Conservation (phyloP, 2,329 filamentous ascomycete genomes). For the Drechslerella stenobrocha region DNA sequence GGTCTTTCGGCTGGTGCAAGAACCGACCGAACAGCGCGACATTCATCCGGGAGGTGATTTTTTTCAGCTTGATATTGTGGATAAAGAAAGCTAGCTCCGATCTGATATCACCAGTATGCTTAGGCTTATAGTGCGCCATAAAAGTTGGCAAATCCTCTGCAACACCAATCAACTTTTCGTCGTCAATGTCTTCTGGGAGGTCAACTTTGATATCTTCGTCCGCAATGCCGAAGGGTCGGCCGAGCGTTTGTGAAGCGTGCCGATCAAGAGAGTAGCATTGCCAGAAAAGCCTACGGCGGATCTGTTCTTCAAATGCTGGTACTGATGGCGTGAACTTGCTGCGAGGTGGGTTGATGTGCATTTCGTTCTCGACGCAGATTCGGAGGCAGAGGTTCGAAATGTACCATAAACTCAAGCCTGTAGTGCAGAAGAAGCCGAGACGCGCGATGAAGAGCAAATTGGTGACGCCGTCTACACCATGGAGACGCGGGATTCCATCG, state of each 20-base stretch:
- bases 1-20: conserved; percentile 40
- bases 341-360: conserved; percentile 42
- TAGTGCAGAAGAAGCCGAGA: conserved; percentile 47
- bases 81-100: conserved; percentile 47
- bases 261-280: conserved; percentile 58
- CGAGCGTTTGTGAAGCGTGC: conserved; percentile 56
- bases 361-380: conserved; percentile 47
- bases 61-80: conserved; percentile 48
- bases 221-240: conserved; percentile 56
- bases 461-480: conserved; percentile 42
- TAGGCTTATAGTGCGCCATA: conserved; percentile 43
- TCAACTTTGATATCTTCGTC: conserved; percentile 57
- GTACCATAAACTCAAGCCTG: conserved; percentile 46
- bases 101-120: conserved; percentile 44
- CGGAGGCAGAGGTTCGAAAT: conserved; percentile 47
- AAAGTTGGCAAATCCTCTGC: conserved; percentile 43
- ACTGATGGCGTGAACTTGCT: conserved; percentile 40
- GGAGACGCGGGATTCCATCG: conserved; percentile 42
- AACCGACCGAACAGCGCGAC: conserved; percentile 40
- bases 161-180: conserved; percentile 53
- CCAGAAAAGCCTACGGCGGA: conserved; percentile 58
- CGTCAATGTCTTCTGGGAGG: conserved; percentile 56
- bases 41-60: conserved; percentile 46
- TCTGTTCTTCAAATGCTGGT: conserved; percentile 55
- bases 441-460: conserved; percentile 46